These are phyloP conservation scores for Hansenula sp. DNA, from an alignment of 1,139 yeast species.

Conservation along the genomic window DNA sequence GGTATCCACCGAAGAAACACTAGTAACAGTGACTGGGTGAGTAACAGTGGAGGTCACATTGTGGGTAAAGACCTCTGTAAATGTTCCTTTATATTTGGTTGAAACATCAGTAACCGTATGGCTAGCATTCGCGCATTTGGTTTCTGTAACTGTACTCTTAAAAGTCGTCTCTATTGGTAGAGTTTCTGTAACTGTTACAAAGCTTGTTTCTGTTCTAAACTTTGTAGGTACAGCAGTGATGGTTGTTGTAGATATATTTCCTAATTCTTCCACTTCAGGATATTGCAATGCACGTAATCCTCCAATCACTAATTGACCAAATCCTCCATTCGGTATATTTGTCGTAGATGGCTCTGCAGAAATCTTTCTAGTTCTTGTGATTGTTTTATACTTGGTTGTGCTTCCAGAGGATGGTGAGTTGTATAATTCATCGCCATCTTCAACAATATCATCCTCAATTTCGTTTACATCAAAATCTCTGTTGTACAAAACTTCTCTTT, in stretches of 20 bases:
- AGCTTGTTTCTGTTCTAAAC: conserved; percentile 4
- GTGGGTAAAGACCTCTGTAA: no score
- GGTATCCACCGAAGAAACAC: no score
- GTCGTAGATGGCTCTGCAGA: no score
- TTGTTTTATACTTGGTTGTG: conserved; percentile 7
- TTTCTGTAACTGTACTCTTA: conserved; percentile 4
- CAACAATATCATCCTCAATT: background rate
- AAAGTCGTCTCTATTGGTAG: conserved; percentile 1
- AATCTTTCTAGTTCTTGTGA: conserved; percentile 7
- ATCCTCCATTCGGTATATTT: no score
- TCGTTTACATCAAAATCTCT: conserved; percentile 1
- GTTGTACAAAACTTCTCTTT: conserved; percentile 5
- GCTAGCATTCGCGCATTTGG: no score
- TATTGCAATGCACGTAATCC: background rate
- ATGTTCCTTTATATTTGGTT: no score
- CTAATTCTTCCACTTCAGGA: background rate
- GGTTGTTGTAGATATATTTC: background rate
- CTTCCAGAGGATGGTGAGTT: no score
- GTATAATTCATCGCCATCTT: background rate
- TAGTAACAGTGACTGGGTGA: no score
- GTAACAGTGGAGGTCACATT: no score
- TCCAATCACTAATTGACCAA: no score
- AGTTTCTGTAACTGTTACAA: background rate
- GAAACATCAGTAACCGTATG: no score
- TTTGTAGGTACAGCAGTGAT: conserved; percentile 2